These are phyloP conservation scores for Posidonia oceanica DNA, from an alignment of 116 monocot genomes.

Conservation along the genomic window DNA sequence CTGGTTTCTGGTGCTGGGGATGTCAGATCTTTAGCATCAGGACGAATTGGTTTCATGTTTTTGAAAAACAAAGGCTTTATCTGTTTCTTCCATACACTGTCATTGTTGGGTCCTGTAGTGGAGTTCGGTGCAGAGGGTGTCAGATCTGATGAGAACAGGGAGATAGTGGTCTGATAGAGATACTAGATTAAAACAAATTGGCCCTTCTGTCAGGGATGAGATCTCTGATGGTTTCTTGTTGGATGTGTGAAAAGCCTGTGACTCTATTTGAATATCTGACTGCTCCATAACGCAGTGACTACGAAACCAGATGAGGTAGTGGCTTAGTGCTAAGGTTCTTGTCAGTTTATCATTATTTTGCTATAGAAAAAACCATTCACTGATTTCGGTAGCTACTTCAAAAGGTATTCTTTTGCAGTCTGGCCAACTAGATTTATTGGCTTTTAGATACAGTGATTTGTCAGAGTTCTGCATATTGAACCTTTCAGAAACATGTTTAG, in stretches of 20 bases:
- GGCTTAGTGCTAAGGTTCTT: background rate
- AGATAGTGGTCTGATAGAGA: background rate
- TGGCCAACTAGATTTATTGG: background rate
- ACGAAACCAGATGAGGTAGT: background rate
- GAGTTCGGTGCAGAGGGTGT: slow-evolving; percentile 1
- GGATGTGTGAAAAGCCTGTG: background rate
- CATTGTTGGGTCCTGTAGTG: background rate
- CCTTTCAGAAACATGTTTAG: background rate
- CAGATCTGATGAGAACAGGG: slow-evolving; percentile 4
- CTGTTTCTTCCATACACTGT: background rate
- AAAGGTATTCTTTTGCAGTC: background rate
- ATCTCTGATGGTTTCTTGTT: background rate
- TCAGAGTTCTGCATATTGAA: background rate
- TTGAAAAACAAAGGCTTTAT: background rate
- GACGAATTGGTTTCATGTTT: background rate
- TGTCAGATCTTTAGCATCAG: slow-evolving; percentile 5
- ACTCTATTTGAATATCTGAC: background rate
- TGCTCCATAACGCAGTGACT: background rate
- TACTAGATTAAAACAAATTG: slow-evolving; percentile 1
- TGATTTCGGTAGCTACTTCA: background rate
- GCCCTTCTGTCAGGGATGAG: background rate
- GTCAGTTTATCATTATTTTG: background rate
- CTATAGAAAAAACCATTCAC: background rate
- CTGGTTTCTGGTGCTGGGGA: background rate
- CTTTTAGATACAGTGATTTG: background rate